Evolutionary conservation across 2,329 filamentous ascomycete species (phyloP), one percentile per base, ranked within the genome.

Genomic region (Akanthomyces muscarius): DNA sequence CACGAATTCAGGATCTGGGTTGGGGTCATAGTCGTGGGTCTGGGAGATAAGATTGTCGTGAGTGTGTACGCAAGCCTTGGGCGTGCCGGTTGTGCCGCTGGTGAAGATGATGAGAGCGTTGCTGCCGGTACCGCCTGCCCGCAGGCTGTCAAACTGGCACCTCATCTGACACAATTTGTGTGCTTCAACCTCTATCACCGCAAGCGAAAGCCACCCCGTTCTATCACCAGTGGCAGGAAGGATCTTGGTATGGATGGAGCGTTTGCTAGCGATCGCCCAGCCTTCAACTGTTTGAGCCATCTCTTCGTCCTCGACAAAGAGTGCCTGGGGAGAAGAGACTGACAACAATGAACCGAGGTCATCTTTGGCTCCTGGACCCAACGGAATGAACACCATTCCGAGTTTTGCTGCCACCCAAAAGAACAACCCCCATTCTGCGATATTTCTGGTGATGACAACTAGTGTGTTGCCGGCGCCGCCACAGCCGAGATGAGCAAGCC

Each of bases 51-150:
- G 62, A 62, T 78, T 80, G 36, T 70, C 65, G 66, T 74, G 73
- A 6, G 76, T 78, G 64, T 80, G 74, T 16, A 73, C 71, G 63
- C 78, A 81, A 54, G 75, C 78, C 66, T 82, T 82, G 5, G 80
- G 78, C 0, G 74, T 68, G 6, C 77, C 78, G 0, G 79, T 81
- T n/a, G 79, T 82, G 23, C 80, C 80, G 65, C 79, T 81, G 23
- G 79, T 82, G 68, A 82, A 81, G 38, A 81, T 71, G 54, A 82
- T 75, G 48, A 80, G 70, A 5, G 74, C 74, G 7, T 68, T 72
- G 55, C 69, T 38, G 68, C 59, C 16, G 55, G 28, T 11, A 63
- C 44, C 16, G 14, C 21, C 41, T 41, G 53, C 47, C 53, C 61
- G 41, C 5, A 63, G 45, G 59, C 28, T 30, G 42, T 62, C 59